Conservation (phyloP, 495 filamentous ascomycete species). For the Xeromyces bisporus region DNA sequence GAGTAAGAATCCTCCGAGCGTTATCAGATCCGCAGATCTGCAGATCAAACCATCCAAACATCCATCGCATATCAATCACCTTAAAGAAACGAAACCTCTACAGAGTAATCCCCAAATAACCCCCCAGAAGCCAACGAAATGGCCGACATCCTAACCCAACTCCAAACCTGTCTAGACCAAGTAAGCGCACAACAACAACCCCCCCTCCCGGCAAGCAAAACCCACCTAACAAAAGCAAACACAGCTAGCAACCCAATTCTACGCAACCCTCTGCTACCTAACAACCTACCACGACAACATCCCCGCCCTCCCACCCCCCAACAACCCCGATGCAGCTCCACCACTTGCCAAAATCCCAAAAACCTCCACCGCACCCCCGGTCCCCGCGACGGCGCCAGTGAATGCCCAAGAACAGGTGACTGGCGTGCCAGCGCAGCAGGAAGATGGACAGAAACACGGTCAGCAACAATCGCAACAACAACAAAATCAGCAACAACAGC, state of each 20-base stretch:
- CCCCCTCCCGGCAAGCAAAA: background rate
- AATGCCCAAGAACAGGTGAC: constrained; percentile 11
- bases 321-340: constrained; percentile 35
- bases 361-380: constrained; percentile 23
- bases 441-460: constrained; percentile 1
- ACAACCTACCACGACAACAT: constrained; percentile 64
- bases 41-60: too few relatives aligned
- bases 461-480: constrained; percentile 3
- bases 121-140: too few relatives aligned
- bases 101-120: too few relatives aligned
- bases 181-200: constrained; percentile 23
- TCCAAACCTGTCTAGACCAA: constrained; percentile 89
- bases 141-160: constrained; percentile 82
- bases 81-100: too few relatives aligned
- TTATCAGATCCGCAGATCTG: too few relatives aligned
- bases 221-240: constrained; percentile 1
- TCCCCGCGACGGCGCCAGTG: constrained; percentile 15
- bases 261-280: constrained; percentile 69
- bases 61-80: too few relatives aligned
- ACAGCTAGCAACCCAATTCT: constrained; percentile 80
- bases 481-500: constrained; percentile 1
- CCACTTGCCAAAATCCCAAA: constrained; percentile 26
- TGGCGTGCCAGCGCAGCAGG: too few relatives aligned
- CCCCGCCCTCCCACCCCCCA: constrained; percentile 41
- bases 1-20: too few relatives aligned